phyloP scores from a whole-genome alignment of 2,329 filamentous ascomycete species.

The Colletotrichum higginsianum region DNA sequence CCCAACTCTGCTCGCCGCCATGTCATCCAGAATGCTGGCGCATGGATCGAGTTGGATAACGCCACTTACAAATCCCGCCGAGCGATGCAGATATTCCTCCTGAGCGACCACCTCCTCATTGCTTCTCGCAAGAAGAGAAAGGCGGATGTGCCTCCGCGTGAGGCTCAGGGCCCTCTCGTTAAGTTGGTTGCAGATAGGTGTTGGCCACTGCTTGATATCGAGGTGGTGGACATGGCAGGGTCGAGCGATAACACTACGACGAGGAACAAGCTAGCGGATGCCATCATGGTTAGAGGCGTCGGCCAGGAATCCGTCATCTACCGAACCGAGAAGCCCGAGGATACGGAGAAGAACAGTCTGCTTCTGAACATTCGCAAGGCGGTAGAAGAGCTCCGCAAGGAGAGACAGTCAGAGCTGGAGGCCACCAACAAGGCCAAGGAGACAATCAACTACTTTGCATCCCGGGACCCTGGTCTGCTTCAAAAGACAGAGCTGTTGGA shows the following conservation, averaged over 20 bases:
- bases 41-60: constrained; percentile 97
- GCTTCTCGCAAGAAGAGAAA: constrained; percentile 95
- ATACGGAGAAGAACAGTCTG: constrained; percentile 83
- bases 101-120: constrained; percentile 95
- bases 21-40: constrained; percentile 91
- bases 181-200: constrained; percentile 95
- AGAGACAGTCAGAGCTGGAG: constrained; percentile 87
- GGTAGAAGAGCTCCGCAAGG: constrained; percentile 91
- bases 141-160: constrained; percentile 72
- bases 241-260: constrained; percentile 68
- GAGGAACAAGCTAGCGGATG: constrained; percentile 80
- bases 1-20: constrained; percentile 93
- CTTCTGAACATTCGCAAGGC: constrained; percentile 93
- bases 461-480: constrained; percentile 81
- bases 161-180: constrained; percentile 66
- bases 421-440: constrained; percentile 88
- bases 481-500: constrained; percentile 87
- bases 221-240: constrained; percentile 88
- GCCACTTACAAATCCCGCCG: constrained; percentile 95
- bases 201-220: constrained; percentile 93
- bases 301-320: constrained; percentile 96
- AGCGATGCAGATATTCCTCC: constrained; percentile 89
- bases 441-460: constrained; percentile 88
- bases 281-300: constrained; percentile 89
- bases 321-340: constrained; percentile 86